Base-by-base conservation (phyloP, 441 rosid species). In the Macaranga tanarius region DNA sequence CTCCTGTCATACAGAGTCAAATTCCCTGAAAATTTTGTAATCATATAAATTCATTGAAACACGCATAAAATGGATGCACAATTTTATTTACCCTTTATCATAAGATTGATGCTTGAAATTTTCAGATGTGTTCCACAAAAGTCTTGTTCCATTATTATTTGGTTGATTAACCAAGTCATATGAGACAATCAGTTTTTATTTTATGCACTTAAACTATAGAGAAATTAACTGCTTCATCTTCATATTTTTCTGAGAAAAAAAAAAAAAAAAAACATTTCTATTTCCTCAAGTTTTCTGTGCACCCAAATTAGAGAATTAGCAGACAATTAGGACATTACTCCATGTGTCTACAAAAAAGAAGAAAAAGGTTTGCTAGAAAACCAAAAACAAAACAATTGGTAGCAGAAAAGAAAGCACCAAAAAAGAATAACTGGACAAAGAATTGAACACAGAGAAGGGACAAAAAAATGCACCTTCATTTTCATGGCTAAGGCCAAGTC, bases 401-500 rank as follows among this genome's bases (percentile, higher is more conserved):
- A 69, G 28, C 9, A 67, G 12, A 70, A 65, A 17, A 9, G 40
- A 56, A 26, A 81, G 20, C 20, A 9, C 25, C 26, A 19, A 5
- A 19, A 1, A 17, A 34, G 40, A 55, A n/a, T n/a, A 16, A 62
- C 40, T 31, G 45, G 5, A 19, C 50, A 63, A 11, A 50, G 61
- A 45, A 19, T 62, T 56, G 67, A 72, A 20, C n/a, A 59, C 4
- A 52, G 11, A 40, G 28, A 22, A 26, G n/a, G 15, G 28, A 54
- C 3, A 57, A 23, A 9, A 52, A 70, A 57, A 48, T 7, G 67
- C 59, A 92, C 91, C 95, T 83, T 82, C 84, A 65, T 80, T 81
- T 19, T 85, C 81, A 59, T 86, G 89, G 89, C 90, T 70, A 61
- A 65, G 89, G 73, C 90, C 91, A 64, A 88, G 88, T 63, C 79